Evolutionary conservation across 768 basidiomycete genomes (phyloP), one percentile per base, ranked within the genome.

Genomic region (Hebeloma cylindrosporum): DNA sequence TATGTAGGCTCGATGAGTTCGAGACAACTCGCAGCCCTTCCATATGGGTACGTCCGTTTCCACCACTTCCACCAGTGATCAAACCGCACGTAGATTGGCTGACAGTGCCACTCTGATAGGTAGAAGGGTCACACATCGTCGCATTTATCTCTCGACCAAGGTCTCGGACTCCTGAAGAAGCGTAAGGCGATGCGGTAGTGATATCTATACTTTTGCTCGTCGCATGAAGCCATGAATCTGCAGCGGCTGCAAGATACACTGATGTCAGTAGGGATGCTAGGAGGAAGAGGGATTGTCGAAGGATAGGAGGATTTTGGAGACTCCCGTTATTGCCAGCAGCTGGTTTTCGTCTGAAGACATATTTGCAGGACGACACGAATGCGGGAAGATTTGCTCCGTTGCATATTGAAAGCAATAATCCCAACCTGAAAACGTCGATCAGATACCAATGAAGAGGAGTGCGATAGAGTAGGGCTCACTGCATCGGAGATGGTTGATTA

Each of bases 221-320:
- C 9, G 37, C 37, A 32, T 46, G 45, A 5, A 46, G 38, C 45
- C 45, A 46, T 11, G 45, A 22, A 25, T 46, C 45, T 6, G 45
- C 37, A 17, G 25, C 45, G 7, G 45, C 37, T 3, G 38, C 17
- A 14, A 46, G 17, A 18, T 46, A 46, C 21, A 38, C 33, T 10
- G 40, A 13, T 8, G 30, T 16, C 6, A 46, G 37, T 3, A 46
- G 36, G 7, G 37, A 46, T 14, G 37, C 45, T 3, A 46, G 45
- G 23, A 46, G 7, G 14, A 46, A 10, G 21, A 40, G 39, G 4
- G 45, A 38, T 31, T 40, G 36, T 4, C 37, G 30, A 25, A 46
- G 30, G 7, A 46, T 46, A 31, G 37, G 37, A 7, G 45, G 37
- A n/a, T n/a, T 18, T n/a, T n/a, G 27, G 35, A 0, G 7, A 45